Base-by-base conservation (phyloP, 495 filamentous ascomycete genomes). In the Tuber indicum region DNA sequence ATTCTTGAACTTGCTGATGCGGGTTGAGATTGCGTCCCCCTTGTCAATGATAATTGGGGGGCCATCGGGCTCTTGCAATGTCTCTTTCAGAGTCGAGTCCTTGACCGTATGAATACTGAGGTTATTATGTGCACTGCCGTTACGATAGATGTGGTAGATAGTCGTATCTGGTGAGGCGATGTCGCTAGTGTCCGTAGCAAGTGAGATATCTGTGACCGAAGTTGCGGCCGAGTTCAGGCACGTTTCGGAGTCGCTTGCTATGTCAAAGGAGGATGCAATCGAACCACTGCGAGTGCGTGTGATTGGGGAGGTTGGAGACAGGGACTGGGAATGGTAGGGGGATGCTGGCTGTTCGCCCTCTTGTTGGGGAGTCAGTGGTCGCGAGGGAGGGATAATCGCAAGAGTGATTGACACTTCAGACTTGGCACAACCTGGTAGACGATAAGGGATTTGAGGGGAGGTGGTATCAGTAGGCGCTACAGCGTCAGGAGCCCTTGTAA, bases 91-190 rank as follows among this genome's bases (percentile, higher is more conserved):
- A 26, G 19, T 46, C 6, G 76, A 66, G 66, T 79, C 77, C 66
- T 79, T 79, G 14, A 69, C 6, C 3, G 66, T 78, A 32, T 79
- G 77, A 12, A 69, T 52, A 16, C 75, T 79, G 41, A 78, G 49
- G 66, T 79, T 79, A 4, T n/a, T 41, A 39, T 26, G 21, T 6
- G 36, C 26, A 3, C 23, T 43, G 32, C 77, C 77, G 8, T 49
- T 70, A n/a, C 36, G 77, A 17, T 79, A 79, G 41, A 79, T 79
- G 45, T 79, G 77, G 66, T 79, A 79, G 26, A 78, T 58, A 16
- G 76, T 78, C 70, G 42, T 69, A 39, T 69, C 66, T 2, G 77
- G 42, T 4, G 47, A 66, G 23, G 43, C 62, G 62, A 72, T 71
- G 39, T 69, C 77, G 45, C 32, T 45, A 23, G 42, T 43, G 21